Percentiles rank a stretch among this genome's conserved stretches.
phyloP scores from a whole-genome alignment of 73 alveolate species.

The Stentor roeselii region DNA sequence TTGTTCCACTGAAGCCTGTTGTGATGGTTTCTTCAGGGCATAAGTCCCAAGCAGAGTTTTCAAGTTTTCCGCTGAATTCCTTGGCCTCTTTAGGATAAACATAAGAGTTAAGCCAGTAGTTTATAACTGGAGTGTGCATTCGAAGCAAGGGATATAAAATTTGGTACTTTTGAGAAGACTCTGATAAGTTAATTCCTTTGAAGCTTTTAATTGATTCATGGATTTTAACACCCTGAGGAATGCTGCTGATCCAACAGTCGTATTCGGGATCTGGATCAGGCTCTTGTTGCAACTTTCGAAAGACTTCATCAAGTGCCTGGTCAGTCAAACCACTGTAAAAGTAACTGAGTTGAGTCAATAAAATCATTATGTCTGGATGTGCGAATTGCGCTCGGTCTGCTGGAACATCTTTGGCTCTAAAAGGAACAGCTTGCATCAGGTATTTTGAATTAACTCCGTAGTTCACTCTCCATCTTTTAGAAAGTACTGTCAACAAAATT shows the following conservation, averaged over 20 bases:
- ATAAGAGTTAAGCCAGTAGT: background rate
- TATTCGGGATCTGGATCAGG: background rate
- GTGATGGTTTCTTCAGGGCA: background rate
- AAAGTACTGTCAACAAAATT: conserved; percentile 26
- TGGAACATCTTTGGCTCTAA: conserved; percentile 49
- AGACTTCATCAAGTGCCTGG: background rate
- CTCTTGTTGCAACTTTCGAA: no score
- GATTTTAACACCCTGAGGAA: background rate
- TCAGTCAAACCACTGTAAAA: conserved; percentile 32
- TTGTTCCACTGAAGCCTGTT: background rate
- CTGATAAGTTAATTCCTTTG: background rate
- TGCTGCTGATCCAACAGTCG: background rate
- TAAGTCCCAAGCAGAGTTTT: background rate
- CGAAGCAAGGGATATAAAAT: background rate
- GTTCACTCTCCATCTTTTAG: conserved; percentile 36
- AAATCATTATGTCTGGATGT: conserved; percentile 50
- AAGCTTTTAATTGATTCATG: background rate
- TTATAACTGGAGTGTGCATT: background rate
- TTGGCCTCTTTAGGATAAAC: background rate
- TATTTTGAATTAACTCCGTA: conserved; percentile 30
- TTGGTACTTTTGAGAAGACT: background rate
- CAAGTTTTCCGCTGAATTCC: background rate
- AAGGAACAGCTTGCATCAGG: conserved; percentile 39
- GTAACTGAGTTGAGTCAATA: conserved; percentile 37
- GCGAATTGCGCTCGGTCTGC: conserved; percentile 47